Evolutionary conservation across 208 protist species (phyloP).

Genomic region (Wallacemonas sp.): DNA sequence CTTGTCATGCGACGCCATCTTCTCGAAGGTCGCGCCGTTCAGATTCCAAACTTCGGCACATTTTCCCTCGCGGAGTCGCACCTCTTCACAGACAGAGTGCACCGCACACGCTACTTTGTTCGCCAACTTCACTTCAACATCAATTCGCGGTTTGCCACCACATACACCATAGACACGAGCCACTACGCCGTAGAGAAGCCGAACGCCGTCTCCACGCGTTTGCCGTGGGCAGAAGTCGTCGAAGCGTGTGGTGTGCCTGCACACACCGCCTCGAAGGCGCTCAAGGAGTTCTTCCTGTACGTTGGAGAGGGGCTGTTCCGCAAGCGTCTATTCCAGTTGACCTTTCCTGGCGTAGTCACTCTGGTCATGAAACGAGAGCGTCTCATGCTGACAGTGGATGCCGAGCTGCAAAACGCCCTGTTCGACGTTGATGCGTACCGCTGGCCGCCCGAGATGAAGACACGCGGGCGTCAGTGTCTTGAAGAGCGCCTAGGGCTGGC

Average conservation of each 20-base stretch:
- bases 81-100: conserved; percentile 14
- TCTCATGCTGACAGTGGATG: conserved; percentile 43
- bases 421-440: conserved; percentile 73
- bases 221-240: conserved; percentile 68
- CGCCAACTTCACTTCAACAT: conserved; percentile 41
- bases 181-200: conserved; percentile 29
- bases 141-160: conserved; percentile 34
- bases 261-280: conserved; percentile 48
- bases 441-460: conserved; percentile 63
- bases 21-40: conserved; percentile 40
- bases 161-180: conserved; percentile 26
- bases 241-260: conserved; percentile 64
- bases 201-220: conserved; percentile 27
- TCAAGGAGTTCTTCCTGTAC: conserved; percentile 85
- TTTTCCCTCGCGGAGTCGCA: conserved; percentile 2
- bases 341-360: conserved; percentile 60
- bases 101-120: conserved; percentile 31
- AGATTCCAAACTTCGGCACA: conserved; percentile 15
- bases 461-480: conserved; percentile 26
- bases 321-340: conserved; percentile 61
- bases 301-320: conserved; percentile 78
- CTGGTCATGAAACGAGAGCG: conserved; percentile 69
- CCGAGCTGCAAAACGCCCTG: conserved; percentile 54
- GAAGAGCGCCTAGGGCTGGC: conserved; percentile 20
- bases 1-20: conserved; percentile 58